Evolutionary conservation across 2,329 filamentous ascomycete species (phyloP).

Genomic region (Stagonosporopsis rhizophila): DNA sequence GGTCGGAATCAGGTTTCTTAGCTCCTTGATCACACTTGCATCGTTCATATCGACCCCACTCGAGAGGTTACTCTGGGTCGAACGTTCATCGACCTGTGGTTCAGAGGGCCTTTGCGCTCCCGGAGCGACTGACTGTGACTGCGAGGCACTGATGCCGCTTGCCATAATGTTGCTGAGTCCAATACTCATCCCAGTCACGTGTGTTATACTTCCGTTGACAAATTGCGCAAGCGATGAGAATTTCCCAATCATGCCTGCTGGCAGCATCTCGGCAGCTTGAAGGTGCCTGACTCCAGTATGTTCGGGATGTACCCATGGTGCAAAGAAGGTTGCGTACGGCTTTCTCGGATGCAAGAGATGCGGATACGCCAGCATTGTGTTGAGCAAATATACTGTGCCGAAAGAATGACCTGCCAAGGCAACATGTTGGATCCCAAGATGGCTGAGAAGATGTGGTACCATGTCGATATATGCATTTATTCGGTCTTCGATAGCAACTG

Average conservation of each 20-base stretch:
- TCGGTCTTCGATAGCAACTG: conserved; percentile 21
- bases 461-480: conserved; percentile 26
- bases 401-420: conserved; percentile 31
- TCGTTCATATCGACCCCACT: conserved; percentile 11
- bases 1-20: conserved; percentile 18
- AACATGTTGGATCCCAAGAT: conserved; percentile 29
- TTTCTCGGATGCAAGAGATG: conserved; percentile 25
- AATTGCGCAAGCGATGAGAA: conserved; percentile 22
- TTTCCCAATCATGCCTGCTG: conserved; percentile 23
- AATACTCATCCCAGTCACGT: conserved; percentile 18
- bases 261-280: conserved; percentile 23
- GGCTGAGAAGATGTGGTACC: conserved; percentile 25
- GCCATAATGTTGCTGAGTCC: conserved; percentile 2
- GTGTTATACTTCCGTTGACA: conserved; percentile 24
- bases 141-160: conserved; percentile 5
- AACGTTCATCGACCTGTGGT: no score
- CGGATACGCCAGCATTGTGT: conserved; percentile 28
- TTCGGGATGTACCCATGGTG: conserved; percentile 34
- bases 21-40: conserved; percentile 8
- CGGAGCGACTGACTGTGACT: not conserved
- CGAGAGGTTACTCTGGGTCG: not conserved
- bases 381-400: conserved; percentile 32
- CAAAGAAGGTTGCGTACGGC: conserved; percentile 32
- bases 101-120: not conserved
- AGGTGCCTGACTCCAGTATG: conserved; percentile 25